phyloP scores from a whole-genome alignment of 129 eudicot genomes.

The Flaveria brownii region DNA sequence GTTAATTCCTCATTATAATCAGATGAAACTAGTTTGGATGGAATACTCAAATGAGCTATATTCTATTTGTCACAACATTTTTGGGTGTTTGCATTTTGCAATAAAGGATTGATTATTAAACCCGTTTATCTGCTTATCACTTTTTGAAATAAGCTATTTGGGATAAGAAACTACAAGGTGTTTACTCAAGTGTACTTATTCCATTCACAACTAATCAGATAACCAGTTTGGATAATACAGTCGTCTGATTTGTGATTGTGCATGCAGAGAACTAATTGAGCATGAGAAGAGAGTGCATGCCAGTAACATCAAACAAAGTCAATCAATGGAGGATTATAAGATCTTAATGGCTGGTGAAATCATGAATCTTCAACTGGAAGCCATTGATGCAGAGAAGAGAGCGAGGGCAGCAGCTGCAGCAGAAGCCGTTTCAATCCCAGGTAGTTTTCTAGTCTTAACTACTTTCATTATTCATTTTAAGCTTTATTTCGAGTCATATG shows the following conservation, averaged over 20 bases:
- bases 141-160: neutral
- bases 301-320: slow-evolving; percentile 45
- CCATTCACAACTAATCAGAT: neutral
- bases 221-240: neutral
- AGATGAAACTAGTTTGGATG: neutral
- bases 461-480: neutral
- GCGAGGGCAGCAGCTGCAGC: slow-evolving; percentile 69
- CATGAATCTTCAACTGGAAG: slow-evolving; percentile 57
- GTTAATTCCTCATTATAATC: neutral
- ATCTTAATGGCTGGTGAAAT: slow-evolving; percentile 63
- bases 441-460: slow-evolving; percentile 20
- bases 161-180: neutral
- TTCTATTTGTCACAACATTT: neutral
- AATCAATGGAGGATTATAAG: slow-evolving; percentile 62
- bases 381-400: slow-evolving; percentile 68
- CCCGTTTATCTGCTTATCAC: neutral
- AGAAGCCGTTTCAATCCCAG: slow-evolving; percentile 38
- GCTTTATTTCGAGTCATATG: neutral
- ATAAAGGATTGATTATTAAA: neutral
- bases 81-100: neutral
- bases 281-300: slow-evolving; percentile 60
- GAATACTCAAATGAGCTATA: neutral
- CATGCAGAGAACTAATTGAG: slow-evolving; percentile 67
- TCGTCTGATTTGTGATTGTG: neutral
- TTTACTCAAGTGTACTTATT: neutral